phyloP scores from a whole-genome alignment of 306 rosid genomes.

The Fragaria iinumae region DNA sequence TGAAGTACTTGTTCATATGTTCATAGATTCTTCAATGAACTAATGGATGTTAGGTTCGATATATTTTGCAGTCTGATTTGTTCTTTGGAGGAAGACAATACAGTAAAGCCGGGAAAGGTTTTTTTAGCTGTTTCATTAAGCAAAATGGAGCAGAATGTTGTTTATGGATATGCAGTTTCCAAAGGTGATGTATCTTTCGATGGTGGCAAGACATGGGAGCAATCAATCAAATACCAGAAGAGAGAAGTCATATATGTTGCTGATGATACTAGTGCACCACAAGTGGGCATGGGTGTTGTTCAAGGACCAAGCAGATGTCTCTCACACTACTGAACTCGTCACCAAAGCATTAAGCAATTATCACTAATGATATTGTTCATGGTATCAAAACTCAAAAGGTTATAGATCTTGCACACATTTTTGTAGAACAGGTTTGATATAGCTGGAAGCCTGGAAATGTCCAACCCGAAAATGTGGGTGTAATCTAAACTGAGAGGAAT shows the following conservation, averaged over 20 bases:
- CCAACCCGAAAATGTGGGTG: conserved; percentile 72
- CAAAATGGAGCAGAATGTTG: conserved; percentile 66
- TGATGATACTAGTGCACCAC: conserved; percentile 40
- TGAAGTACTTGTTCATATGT: neutral
- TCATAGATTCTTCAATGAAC: neutral
- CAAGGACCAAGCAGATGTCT: conserved; percentile 52
- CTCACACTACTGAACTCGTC: conserved; percentile 50
- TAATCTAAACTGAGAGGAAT: conserved; percentile 77
- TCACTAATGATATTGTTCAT: neutral
- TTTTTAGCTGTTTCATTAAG: neutral
- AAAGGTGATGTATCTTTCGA: conserved; percentile 88
- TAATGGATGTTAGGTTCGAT: neutral
- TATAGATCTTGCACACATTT: neutral
- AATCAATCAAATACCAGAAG: conserved; percentile 67
- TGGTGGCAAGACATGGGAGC: conserved; percentile 77
- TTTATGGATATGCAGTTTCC: conserved; percentile 75
- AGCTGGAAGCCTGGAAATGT: conserved; percentile 51
- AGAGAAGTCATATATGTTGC: conserved; percentile 45
- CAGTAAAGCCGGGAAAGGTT: conserved; percentile 79
- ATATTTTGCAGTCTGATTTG: conserved; percentile 69
- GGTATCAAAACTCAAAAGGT: too few relatives aligned
- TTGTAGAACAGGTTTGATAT: conserved; percentile 68
- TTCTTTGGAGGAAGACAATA: conserved; percentile 74
- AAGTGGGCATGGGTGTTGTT: conserved; percentile 95
- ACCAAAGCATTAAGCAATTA: conserved; percentile 69